Evolutionary conservation across 805 yeast species (phyloP).

Genomic region (Sugiyamaella qingdaonensis): DNA sequence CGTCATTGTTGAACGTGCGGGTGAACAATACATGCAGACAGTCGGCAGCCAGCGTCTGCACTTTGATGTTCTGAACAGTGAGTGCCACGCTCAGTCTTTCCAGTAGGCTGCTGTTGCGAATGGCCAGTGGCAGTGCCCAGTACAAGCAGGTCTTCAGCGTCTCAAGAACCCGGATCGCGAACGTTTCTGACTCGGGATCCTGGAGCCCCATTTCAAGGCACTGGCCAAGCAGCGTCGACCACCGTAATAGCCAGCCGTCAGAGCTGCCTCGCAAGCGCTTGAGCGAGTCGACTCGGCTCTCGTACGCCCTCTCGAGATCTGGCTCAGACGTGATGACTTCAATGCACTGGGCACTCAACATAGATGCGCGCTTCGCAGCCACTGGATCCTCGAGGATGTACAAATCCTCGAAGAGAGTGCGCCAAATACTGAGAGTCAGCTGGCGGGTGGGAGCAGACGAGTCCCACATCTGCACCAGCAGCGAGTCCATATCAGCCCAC

Average conservation of each 20-base stretch:
- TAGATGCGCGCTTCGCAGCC: constrained; percentile 73
- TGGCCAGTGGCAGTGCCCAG: constrained; percentile 81
- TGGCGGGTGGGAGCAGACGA: constrained; percentile 62
- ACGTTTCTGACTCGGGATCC: constrained; percentile 38
- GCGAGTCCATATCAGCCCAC: constrained; percentile 85
- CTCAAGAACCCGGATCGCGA: constrained; percentile 66
- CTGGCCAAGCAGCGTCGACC: constrained; percentile 52
- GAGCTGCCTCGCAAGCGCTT: constrained; percentile 59
- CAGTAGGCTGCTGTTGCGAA: constrained; percentile 62
- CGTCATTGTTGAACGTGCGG: constrained; percentile 58
- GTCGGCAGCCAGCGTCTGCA: constrained; percentile 82
- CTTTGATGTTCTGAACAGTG: constrained; percentile 46
- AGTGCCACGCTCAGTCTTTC: constrained; percentile 58
- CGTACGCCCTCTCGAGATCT: constrained; percentile 59
- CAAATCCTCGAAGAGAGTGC: constrained; percentile 90
- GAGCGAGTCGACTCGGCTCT: constrained; percentile 55
- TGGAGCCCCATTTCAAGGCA: constrained; percentile 36
- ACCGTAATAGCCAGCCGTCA: constrained; percentile 83
- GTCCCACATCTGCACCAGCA: constrained; percentile 72
- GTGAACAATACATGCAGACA: constrained; percentile 87
- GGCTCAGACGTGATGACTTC: constrained; percentile 73
- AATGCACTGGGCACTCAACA: constrained; percentile 76
- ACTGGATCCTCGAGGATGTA: constrained; percentile 88
- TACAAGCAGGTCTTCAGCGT: constrained; percentile 85
- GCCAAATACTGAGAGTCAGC: constrained; percentile 66